phyloP scores from a whole-genome alignment of 176 grass and related monocot genomes.

The Bothriochloa decipiens region DNA sequence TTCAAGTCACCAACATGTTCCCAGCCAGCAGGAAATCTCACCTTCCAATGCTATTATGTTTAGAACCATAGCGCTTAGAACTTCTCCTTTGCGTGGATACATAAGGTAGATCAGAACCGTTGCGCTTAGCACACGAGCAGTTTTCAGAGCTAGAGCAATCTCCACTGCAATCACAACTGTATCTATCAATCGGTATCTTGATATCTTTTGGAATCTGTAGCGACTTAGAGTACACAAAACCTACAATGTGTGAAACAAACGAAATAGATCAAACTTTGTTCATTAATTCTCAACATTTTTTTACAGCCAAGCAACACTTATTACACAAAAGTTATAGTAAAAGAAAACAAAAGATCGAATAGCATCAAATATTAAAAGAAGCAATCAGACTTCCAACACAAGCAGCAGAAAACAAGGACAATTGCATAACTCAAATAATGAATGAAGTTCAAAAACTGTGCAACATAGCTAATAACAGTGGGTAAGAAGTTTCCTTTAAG shows the following conservation, averaged over 20 bases:
- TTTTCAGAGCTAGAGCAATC: conserved; percentile 57
- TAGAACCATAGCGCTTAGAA: conserved; percentile 44
- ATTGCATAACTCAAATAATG: conserved; percentile 23
- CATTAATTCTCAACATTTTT: background rate
- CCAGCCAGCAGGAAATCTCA: conserved; percentile 19
- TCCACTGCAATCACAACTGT: conserved; percentile 61
- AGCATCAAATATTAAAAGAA: conserved; percentile 14
- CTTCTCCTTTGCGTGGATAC: conserved; percentile 46
- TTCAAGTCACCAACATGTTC: background rate
- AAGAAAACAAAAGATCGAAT: background rate
- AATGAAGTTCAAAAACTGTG: conserved; percentile 23
- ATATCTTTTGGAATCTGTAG: conserved; percentile 46
- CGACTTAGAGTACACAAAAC: conserved; percentile 61
- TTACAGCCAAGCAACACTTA: background rate
- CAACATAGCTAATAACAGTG: background rate
- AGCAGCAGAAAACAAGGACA: background rate
- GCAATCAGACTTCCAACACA: background rate
- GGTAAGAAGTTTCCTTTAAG: background rate
- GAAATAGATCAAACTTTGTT: conserved; percentile 24
- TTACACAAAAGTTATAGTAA: background rate
- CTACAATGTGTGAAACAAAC: conserved; percentile 35
- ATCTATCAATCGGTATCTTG: conserved; percentile 50
- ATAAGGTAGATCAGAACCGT: conserved; percentile 74
- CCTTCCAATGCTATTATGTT: conserved; percentile 49
- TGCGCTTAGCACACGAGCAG: conserved; percentile 62